A percentile compares a stretch with the other conserved stretches of the same genome.
Conservation (phyloP, 371 early-diverging fungal genomes). For the Mucor lusitanicus region DNA sequence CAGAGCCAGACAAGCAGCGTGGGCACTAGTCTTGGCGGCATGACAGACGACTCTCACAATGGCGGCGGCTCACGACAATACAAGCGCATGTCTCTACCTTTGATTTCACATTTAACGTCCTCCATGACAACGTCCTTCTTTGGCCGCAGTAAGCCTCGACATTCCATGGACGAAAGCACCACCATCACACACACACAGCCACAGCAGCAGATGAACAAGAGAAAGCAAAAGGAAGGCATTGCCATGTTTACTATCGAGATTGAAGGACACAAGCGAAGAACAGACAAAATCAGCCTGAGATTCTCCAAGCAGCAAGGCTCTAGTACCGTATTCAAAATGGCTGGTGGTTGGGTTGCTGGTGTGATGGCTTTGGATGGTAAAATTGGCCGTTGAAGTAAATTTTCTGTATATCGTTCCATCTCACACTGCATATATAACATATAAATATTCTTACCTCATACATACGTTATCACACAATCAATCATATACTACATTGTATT, state of each 20-base stretch:
- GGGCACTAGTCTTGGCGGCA: neutral
- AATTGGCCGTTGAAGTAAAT: constrained; percentile 11
- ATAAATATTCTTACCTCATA: too few relatives aligned
- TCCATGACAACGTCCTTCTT: constrained; percentile 50
- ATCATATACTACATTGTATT: too few relatives aligned
- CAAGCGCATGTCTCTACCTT: constrained; percentile 33
- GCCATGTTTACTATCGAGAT: constrained; percentile 38
- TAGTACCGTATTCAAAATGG: constrained; percentile 47
- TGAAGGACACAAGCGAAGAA: constrained; percentile 19
- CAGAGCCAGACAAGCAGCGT: constrained; percentile 24
- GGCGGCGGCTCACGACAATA: neutral
- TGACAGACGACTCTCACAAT: neutral
- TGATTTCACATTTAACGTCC: constrained; percentile 43
- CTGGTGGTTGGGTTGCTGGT: constrained; percentile 45
- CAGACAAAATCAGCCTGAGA: constrained; percentile 22
- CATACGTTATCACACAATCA: too few relatives aligned
- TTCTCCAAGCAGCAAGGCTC: constrained; percentile 47
- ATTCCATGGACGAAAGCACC: constrained; percentile 27
- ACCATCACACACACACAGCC: neutral
- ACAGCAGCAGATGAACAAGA: constrained; percentile 7
- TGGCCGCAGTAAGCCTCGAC: constrained; percentile 32
- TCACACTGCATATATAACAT: too few relatives aligned
- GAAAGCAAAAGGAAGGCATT: constrained; percentile 34
- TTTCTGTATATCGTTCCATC: too few relatives aligned
- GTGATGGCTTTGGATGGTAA: constrained; percentile 38